phyloP scores from a whole-genome alignment of 2,329 filamentous ascomycete species.

The Colletotrichum tofieldiae region DNA sequence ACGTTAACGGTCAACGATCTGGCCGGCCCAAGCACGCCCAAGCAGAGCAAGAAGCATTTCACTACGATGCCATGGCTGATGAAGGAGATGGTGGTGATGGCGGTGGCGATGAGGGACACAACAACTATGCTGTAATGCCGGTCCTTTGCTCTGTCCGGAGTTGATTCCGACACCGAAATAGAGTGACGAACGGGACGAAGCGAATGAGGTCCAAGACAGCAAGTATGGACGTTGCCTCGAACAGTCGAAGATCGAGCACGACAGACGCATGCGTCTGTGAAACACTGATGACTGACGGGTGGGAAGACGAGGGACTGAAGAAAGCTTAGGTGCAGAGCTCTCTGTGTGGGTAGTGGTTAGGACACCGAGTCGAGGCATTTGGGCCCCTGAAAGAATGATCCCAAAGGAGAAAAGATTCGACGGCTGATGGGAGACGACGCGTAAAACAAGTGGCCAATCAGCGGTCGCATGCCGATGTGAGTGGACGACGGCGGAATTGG shows the following conservation, averaged over 20 bases:
- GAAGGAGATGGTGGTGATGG: not conserved
- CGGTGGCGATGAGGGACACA: slow-evolving; percentile 17
- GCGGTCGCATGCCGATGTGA: not conserved
- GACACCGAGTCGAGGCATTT: slow-evolving; percentile 1
- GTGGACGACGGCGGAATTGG: slow-evolving; percentile 10
- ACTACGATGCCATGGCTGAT: slow-evolving; percentile 28
- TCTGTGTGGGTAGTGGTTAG: not conserved
- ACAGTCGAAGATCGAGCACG: slow-evolving; percentile 15
- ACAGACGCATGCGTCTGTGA: slow-evolving; percentile 17
- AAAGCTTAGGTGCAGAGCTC: too few relatives aligned
- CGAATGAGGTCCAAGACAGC: slow-evolving; percentile 3
- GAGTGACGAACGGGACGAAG: not conserved
- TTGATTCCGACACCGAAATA: not conserved
- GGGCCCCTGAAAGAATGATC: slow-evolving; percentile 23
- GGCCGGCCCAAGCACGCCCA: not conserved
- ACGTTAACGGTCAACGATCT: slow-evolving; percentile 19
- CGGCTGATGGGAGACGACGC: not conserved
- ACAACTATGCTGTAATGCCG: not conserved
- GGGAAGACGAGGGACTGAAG: not conserved
- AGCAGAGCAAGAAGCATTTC: slow-evolving; percentile 5
- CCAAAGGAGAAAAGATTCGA: slow-evolving; percentile 28
- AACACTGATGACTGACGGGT: not conserved
- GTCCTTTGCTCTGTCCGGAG: not conserved
- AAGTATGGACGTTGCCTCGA: not conserved
- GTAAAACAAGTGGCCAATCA: slow-evolving; percentile 25